Conservation (phyloP, 2,329 filamentous ascomycete genomes). For the Cytospora chrysosperma region DNA sequence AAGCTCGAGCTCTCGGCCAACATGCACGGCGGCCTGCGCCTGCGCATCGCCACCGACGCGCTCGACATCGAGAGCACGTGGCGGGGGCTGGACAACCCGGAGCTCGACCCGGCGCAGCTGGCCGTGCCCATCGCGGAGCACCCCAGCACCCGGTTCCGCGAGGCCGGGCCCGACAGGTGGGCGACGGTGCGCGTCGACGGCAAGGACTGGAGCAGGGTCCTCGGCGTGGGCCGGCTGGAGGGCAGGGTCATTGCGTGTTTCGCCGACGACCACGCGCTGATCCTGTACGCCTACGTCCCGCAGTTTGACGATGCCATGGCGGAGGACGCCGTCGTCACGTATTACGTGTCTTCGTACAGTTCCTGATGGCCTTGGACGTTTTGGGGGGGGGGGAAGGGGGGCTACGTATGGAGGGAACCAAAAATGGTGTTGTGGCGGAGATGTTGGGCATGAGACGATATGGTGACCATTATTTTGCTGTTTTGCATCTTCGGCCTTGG, state of each 20-base stretch:
- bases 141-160: slow-evolving; percentile 76
- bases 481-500: slow-evolving; percentile 4
- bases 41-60: slow-evolving; percentile 79
- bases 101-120: slow-evolving; percentile 76
- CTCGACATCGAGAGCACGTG: slow-evolving; percentile 84
- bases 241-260: slow-evolving; percentile 93
- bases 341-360: slow-evolving; percentile 42
- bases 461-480: neutral
- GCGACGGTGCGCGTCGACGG: slow-evolving; percentile 89
- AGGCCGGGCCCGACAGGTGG: slow-evolving; percentile 78
- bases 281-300: slow-evolving; percentile 79
- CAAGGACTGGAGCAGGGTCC: slow-evolving; percentile 89
- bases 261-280: slow-evolving; percentile 74
- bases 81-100: slow-evolving; percentile 82
- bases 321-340: slow-evolving; percentile 73
- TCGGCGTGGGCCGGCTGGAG: slow-evolving; percentile 86
- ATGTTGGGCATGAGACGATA: neutral
- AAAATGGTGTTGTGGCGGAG: neutral
- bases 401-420: neutral
- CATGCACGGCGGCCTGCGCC: slow-evolving; percentile 83
- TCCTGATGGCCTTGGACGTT: slow-evolving; percentile 26
- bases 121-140: slow-evolving; percentile 72
- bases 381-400: too few species aligned
- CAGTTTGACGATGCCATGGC: slow-evolving; percentile 64
- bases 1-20: slow-evolving; percentile 88